A percentile compares a stretch with the other conserved stretches of the same genome.
Evolutionary conservation across 1,284 basidiomycete genomes (phyloP).

Genomic region (Volvariella volvacea): DNA sequence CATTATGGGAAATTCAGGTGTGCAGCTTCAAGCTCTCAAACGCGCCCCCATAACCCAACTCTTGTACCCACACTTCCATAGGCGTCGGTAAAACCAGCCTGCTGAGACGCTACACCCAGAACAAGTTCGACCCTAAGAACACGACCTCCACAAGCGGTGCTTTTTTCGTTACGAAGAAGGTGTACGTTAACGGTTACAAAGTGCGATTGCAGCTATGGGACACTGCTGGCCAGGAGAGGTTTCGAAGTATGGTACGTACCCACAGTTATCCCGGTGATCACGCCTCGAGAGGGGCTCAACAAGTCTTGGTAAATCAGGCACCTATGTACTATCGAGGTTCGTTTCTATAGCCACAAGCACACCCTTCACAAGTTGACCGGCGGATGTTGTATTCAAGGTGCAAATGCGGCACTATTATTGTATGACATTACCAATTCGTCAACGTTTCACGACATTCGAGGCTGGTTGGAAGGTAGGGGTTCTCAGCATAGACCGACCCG

Average conservation of each 20-base stretch:
- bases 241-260: slow-evolving; percentile 79
- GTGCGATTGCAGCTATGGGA: slow-evolving; percentile 91
- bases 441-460: slow-evolving; percentile 87
- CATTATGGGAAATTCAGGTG: slow-evolving; percentile 92
- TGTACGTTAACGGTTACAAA: slow-evolving; percentile 80
- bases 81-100: slow-evolving; percentile 95
- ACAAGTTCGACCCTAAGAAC: slow-evolving; percentile 81
- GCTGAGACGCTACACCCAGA: slow-evolving; percentile 88
- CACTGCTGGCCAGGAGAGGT: slow-evolving; percentile 96
- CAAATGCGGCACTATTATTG: slow-evolving; percentile 91
- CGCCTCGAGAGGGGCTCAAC: slow-evolving; percentile 6
- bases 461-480: slow-evolving; percentile 81
- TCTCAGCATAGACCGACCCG: slow-evolving; percentile 3
- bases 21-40: slow-evolving; percentile 13
- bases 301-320: slow-evolving; percentile 45
- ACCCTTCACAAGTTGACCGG: slow-evolving; percentile 12
- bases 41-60: slow-evolving; percentile 3
- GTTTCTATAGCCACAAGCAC: slow-evolving; percentile 8
- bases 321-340: slow-evolving; percentile 96
- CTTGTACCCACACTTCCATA: slow-evolving; percentile 21
- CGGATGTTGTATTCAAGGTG: slow-evolving; percentile 37
- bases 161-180: slow-evolving; percentile 93
- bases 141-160: slow-evolving; percentile 92
- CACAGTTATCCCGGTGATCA: slow-evolving; percentile 14
- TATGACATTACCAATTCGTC: slow-evolving; percentile 95